Percentiles rank a stretch among this genome's conserved stretches.
Conservation (phyloP, 768 basidiomycete species). For the Sporobolomyces pararoseus region DNA sequence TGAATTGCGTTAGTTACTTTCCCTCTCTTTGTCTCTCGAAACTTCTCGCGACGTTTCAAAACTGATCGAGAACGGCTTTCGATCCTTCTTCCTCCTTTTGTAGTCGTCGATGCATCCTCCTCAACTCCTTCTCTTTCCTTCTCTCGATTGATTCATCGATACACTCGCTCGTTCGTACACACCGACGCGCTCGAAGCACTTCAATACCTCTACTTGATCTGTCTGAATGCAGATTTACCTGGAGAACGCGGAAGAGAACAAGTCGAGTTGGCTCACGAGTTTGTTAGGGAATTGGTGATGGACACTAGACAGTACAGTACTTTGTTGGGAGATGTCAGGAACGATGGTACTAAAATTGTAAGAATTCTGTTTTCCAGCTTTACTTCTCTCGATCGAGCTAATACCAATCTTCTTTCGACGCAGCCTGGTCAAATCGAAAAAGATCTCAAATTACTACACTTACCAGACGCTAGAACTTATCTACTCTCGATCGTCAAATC, state of each 20-base stretch:
- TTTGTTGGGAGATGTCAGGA: slow-evolving; percentile 84
- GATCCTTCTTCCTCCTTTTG: slow-evolving; percentile 46
- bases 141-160: slow-evolving; percentile 82
- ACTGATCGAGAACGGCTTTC: too few relatives aligned
- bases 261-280: slow-evolving; percentile 57
- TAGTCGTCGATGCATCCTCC: slow-evolving; percentile 59
- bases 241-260: slow-evolving; percentile 76
- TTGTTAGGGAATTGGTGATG: slow-evolving; percentile 52
- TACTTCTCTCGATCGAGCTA: not conserved
- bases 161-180: slow-evolving; percentile 85
- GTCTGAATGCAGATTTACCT: slow-evolving; percentile 69
- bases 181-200: slow-evolving; percentile 89
- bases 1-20: slow-evolving; percentile 61
- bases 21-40: not conserved
- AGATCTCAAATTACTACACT: slow-evolving; percentile 68
- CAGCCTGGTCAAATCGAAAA: slow-evolving; percentile 86
- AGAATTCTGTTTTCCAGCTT: slow-evolving; percentile 52
- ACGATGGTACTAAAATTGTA: slow-evolving; percentile 81
- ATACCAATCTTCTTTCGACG: too few relatives aligned
- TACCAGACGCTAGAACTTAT: slow-evolving; percentile 64
- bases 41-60: too few relatives aligned
- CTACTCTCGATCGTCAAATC: slow-evolving; percentile 75
- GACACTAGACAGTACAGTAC: slow-evolving; percentile 67
- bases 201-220: slow-evolving; percentile 87
- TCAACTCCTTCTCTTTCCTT: slow-evolving; percentile 49